Conservation (phyloP, 768 basidiomycete genomes). For the Trametes villosa region DNA sequence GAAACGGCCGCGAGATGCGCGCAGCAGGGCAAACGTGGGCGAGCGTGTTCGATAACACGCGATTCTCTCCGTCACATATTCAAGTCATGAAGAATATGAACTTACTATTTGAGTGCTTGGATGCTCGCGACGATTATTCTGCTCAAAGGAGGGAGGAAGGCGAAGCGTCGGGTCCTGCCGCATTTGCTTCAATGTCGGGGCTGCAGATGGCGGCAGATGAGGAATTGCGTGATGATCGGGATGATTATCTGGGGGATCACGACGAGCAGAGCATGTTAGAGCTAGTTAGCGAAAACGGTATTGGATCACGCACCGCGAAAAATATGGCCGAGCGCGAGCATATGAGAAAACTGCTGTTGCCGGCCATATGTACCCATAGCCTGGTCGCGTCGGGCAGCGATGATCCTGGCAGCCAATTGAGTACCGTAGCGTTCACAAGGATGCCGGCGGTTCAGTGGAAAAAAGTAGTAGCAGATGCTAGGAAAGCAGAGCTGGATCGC, state of each 20-base stretch:
- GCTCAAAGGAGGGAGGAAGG: constrained; percentile 13
- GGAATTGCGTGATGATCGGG: neutral
- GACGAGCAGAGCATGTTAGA: no score
- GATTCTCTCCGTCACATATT: neutral
- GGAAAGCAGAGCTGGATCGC: no score
- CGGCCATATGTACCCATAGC: neutral
- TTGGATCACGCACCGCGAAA: no score
- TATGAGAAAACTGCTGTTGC: no score
- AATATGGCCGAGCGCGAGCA: no score
- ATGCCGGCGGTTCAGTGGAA: neutral
- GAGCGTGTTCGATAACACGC: neutral
- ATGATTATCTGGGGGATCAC: neutral
- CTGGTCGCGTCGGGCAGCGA: no score
- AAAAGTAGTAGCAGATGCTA: neutral
- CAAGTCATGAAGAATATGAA: constrained; percentile 36
- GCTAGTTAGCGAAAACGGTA: no score
- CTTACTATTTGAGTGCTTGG: constrained; percentile 39
- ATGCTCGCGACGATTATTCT: constrained; percentile 39
- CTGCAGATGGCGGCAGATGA: neutral
- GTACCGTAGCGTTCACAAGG: no score
- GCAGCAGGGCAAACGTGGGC: neutral
- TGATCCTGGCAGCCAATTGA: no score
- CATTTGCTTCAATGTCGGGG: no score
- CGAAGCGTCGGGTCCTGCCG: neutral
- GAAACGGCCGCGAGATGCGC: neutral